Evolutionary conservation across 805 yeast species (phyloP).

Genomic region (Zygosaccharomyces rouxii): DNA sequence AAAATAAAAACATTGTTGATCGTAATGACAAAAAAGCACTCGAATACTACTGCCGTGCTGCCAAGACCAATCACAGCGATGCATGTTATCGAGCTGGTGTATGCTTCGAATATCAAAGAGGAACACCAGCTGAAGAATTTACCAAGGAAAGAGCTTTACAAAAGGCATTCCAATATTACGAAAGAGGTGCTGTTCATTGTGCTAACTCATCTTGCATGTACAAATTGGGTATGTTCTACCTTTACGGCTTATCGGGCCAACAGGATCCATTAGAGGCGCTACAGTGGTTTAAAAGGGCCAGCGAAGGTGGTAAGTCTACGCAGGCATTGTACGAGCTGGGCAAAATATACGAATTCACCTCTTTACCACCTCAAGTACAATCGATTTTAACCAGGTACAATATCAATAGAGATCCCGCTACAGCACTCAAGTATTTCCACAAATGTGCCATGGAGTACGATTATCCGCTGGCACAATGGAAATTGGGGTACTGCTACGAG

Average conservation of each 20-base stretch:
- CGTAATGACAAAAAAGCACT: slow-evolving; percentile 59
- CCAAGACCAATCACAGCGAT: slow-evolving; percentile 51
- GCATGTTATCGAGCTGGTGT: slow-evolving; percentile 69
- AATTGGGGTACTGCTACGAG: slow-evolving; percentile 68
- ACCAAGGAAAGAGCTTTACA: slow-evolving; percentile 35
- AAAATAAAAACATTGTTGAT: slow-evolving; percentile 46
- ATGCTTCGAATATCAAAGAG: slow-evolving; percentile 50
- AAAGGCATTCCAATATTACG: slow-evolving; percentile 53
- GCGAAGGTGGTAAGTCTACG: slow-evolving; percentile 38
- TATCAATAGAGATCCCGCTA: slow-evolving; percentile 31
- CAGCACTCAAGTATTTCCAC: slow-evolving; percentile 50
- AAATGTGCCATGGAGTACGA: slow-evolving; percentile 55
- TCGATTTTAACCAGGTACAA: slow-evolving; percentile 14
- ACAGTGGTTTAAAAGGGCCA: slow-evolving; percentile 50
- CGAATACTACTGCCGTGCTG: slow-evolving; percentile 55
- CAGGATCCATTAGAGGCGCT: slow-evolving; percentile 42
- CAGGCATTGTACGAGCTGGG: slow-evolving; percentile 59
- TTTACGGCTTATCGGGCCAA: slow-evolving; percentile 42
- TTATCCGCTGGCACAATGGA: slow-evolving; percentile 64
- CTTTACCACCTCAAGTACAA: slow-evolving; percentile 26
- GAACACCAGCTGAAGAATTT: slow-evolving; percentile 42
- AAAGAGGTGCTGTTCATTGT: slow-evolving; percentile 57
- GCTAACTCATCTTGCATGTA: slow-evolving; percentile 62
- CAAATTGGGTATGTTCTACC: slow-evolving; percentile 61
- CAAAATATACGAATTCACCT: slow-evolving; percentile 47